Base-by-base conservation (phyloP, 306 rosid genomes). In the Geum urbanum region DNA sequence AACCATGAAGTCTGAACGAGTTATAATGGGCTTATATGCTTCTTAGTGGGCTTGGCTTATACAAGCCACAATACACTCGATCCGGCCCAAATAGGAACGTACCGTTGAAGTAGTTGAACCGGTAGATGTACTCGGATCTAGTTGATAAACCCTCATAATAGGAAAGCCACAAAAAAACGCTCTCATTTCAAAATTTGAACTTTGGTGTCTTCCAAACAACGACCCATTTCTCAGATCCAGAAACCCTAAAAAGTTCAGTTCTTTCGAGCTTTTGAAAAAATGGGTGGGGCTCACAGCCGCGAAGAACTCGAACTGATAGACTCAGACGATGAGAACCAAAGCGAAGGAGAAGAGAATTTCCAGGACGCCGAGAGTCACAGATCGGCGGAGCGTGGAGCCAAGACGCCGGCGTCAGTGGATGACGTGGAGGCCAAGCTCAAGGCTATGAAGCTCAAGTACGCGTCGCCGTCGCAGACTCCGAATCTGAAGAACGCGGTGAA, bases 261-360 rank as follows among this genome's bases (percentile, higher is more conserved):
- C 18, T 40, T 20, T 54, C 56, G 24, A 54, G 8, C 32, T 22
- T 35, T 54, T 22, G n/a, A 4, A 19, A 4, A 60, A 63, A 91
- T 91, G 99, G 99, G 99, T 16, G 91, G 75, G 3, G 47, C 74
- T 72, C 88, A 86, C 62, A 94, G 99, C 63, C 98, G 84, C 39
- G 89, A 85, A 39, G 89, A 79, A 44, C 76, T 86, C 3, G 90
- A 85, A 2, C 72, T 84, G 9, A 77, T 90, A 5, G 97, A 92
- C 47, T 80, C 92, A 1, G 86, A 49, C 24, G 82, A 82, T 22
- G 72, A 72, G 8, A 70, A 65, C 5, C 74, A 65, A 5, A 49
- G 68, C 46, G 85, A 78, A 66, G 78, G 66, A 5, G 87, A 81
- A 37, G 86, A 66, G 58, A 44, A 24, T 57, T 87, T 84, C 72